Conservation (phyloP, 176 grass and related monocot species). For the Carex pumila region DNA sequence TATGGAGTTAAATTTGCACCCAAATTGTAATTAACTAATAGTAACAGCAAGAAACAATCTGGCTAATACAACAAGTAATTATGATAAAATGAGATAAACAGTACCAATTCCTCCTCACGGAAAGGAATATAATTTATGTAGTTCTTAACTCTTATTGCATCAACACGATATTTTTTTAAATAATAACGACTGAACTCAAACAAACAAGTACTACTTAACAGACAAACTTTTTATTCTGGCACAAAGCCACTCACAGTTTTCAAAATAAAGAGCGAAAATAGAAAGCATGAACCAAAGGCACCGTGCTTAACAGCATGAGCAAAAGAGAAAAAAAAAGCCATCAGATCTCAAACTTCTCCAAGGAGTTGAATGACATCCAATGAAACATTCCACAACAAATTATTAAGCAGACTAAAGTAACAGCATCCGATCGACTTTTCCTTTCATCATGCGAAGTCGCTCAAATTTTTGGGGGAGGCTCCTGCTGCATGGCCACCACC, state of each 20-base stretch:
- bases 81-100: not conserved
- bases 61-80: not conserved
- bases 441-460: not conserved
- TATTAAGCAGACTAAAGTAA: not conserved
- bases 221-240: constrained; percentile 23
- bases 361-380: constrained; percentile 6
- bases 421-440: not conserved
- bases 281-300: not conserved
- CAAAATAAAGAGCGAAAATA: not conserved
- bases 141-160: not conserved
- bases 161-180: not conserved
- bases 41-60: not conserved
- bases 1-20: not conserved
- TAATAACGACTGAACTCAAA: not conserved
- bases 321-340: not conserved
- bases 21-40: not conserved
- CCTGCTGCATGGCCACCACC: constrained; percentile 63
- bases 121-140: not conserved
- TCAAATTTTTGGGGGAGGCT: constrained; percentile 31
- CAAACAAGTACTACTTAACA: constrained; percentile 1
- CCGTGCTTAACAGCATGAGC: not conserved
- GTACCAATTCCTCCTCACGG: not conserved
- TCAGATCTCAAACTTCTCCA: constrained; percentile 1
- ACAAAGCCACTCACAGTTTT: constrained; percentile 8
- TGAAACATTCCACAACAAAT: not conserved